Percentiles rank a stretch among this genome's conserved stretches.
phyloP scores from a whole-genome alignment of 2,329 filamentous ascomycete species.

The Ophiocordyceps camponoti-rufipedis region DNA sequence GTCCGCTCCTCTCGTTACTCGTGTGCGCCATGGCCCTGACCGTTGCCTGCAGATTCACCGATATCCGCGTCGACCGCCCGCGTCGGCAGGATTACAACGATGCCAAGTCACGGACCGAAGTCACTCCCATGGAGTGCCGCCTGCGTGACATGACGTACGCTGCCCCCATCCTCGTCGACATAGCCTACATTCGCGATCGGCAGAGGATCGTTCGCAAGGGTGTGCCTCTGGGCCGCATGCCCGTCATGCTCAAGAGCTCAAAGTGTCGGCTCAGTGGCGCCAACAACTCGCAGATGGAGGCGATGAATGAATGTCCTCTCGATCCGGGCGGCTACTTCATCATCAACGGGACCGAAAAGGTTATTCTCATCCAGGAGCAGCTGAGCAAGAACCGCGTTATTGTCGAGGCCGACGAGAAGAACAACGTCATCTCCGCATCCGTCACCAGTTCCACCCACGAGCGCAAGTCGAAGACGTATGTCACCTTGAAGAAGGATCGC shows the following conservation, averaged over 20 bases:
- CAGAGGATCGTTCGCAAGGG: constrained; percentile 56
- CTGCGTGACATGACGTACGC: constrained; percentile 96
- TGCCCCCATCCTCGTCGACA: constrained; percentile 82
- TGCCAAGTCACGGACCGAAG: constrained; percentile 48
- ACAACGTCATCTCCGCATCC: constrained; percentile 83
- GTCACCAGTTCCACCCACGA: constrained; percentile 97
- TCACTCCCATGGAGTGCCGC: constrained; percentile 92
- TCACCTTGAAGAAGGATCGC: constrained; percentile 82
- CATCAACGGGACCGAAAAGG: constrained; percentile 93
- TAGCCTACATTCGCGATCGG: constrained; percentile 72
- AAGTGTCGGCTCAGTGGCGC: constrained; percentile 78
- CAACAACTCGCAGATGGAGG: constrained; percentile 72
- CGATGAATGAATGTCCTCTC: constrained; percentile 85
- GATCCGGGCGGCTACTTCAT: constrained; percentile 98
- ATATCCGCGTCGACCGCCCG: constrained; percentile 74
- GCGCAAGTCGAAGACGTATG: constrained; percentile 93
- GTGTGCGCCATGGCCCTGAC: constrained; percentile 1
- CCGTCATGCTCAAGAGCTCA: constrained; percentile 91
- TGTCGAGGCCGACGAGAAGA: constrained; percentile 82
- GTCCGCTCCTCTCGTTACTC: constrained; percentile 2
- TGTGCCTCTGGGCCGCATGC: constrained; percentile 75
- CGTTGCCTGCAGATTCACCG: constrained; percentile 40
- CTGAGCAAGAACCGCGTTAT: constrained; percentile 98
- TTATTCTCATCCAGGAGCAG: constrained; percentile 96
- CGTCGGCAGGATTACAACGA: constrained; percentile 62